phyloP scores from a whole-genome alignment of 2,329 filamentous ascomycete species.

The Diaporthe sp. region DNA sequence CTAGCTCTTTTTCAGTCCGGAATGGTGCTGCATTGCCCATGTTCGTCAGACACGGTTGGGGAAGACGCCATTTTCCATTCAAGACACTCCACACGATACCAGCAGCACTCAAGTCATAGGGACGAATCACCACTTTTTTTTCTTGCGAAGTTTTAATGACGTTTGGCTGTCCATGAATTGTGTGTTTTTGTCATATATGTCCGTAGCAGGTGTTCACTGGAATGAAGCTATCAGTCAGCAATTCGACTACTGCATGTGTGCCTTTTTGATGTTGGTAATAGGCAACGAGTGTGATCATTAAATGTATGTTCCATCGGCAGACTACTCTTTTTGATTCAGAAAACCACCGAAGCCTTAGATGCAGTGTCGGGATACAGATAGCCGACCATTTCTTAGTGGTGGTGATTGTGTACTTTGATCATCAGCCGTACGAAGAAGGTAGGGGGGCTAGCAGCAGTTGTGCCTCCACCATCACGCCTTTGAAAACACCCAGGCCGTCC shows the following conservation, averaged over 20 bases:
- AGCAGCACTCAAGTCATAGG: slow-evolving; percentile 19
- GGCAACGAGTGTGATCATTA: slow-evolving; percentile 5
- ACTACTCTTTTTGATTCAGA: neutral
- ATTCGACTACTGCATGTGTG: neutral
- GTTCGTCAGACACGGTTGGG: neutral
- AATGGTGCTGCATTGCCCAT: slow-evolving; percentile 15
- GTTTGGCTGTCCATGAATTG: neutral
- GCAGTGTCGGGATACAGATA: neutral
- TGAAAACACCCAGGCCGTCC: neutral
- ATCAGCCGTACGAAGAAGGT: neutral
- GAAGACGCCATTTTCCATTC: neutral
- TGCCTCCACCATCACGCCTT: slow-evolving; percentile 7
- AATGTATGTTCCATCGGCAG: neutral
- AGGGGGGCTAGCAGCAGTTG: neutral
- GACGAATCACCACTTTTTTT: slow-evolving; percentile 9
- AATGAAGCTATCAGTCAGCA: neutral
- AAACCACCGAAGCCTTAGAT: neutral
- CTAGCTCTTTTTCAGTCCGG: neutral
- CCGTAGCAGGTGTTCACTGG: neutral
- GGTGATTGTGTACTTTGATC: slow-evolving; percentile 23
- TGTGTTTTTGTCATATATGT: neutral
- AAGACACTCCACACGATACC: slow-evolving; percentile 29
- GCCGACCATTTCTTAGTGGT: neutral
- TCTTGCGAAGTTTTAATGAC: neutral
- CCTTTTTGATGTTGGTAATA: neutral